Base-by-base conservation (phyloP, 1,139 yeast species). In the Zygotorulaspora mrakii region DNA sequence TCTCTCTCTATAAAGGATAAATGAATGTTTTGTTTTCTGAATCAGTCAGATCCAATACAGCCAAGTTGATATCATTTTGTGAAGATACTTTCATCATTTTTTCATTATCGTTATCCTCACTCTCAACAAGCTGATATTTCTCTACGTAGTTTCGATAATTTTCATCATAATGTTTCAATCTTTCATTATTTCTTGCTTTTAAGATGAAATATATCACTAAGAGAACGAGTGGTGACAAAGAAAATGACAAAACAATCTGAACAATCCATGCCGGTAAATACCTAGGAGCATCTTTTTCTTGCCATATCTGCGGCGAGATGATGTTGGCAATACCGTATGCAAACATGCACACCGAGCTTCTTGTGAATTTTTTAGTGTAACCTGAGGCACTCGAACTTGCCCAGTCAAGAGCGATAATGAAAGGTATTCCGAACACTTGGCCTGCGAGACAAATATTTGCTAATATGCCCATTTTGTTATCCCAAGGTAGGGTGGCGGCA, bases 191-290 rank as follows among this genome's bases (percentile, higher is more conserved):
- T 55, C 76, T 65, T 40, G 48, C 60, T 13, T 49, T 54, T 35
- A 73, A 57, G 20, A 72, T 61, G 37, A 40, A 63, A 62, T 70
- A 64, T 23, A 70, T 69, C 3, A 69, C 57, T 1, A 67, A 45
- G 8, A 68, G 61, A 10, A 68, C 29, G 2, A 60, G 40, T 3
- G 77, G 75, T 2, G 76, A 71, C 10, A 59, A 36, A 17, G 64
- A 59, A 52, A 70, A 74, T 7, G 74, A 67, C 17, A 72, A 52
- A 4, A 73, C 74, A 35, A 74, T 73, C 51, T 72, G 77, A n/a
- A 73, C 74, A 35, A 70, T 65, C 79, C 79, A 74, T 0, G 79
- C 78, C 1, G 70, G 70, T 33, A 58, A 31, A 43, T 67, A 71
- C 45, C 73, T 56, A 38, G 75, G 74, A 3, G 63, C 66, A 39